These are phyloP conservation scores for Hanseniaspora thailandica DNA, from an alignment of 805 yeast species.

Conservation along the genomic window DNA sequence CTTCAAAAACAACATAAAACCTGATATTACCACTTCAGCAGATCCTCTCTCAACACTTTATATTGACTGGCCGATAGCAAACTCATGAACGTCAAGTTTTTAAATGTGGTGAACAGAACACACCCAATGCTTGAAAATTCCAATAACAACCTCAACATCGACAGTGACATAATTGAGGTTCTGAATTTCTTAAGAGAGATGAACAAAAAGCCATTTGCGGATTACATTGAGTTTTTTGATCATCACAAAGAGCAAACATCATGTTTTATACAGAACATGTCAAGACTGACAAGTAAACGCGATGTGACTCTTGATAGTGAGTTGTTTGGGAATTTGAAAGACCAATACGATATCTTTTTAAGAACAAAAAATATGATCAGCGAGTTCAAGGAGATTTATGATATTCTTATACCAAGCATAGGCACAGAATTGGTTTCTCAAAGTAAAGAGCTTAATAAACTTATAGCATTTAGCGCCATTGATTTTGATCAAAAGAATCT, in stretches of 20 bases:
- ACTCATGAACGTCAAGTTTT: neutral
- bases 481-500: neutral
- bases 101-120: neutral
- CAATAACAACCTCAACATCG: neutral
- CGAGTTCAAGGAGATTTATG: slow-evolving; percentile 9
- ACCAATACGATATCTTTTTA: neutral
- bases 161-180: neutral
- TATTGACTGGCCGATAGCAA: too few relatives aligned
- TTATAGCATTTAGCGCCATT: slow-evolving; percentile 6
- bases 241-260: neutral
- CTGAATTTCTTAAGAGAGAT: neutral
- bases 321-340: neutral
- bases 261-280: neutral
- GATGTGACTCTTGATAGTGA: neutral
- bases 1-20: slow-evolving; percentile 12
- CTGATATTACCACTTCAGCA: too few relatives aligned
- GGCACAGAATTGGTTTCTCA: neutral
- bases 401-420: slow-evolving; percentile 3
- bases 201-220: neutral
- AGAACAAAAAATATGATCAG: neutral
- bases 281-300: neutral
- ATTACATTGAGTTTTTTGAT: neutral
- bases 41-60: too few relatives aligned
- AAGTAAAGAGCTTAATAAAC: neutral
- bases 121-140: neutral